Percentiles rank a stretch among this genome's conserved stretches.
These are phyloP conservation scores for Solanum hybrid DNA, from an alignment of 305 asterid genomes.

Conservation along the genomic window DNA sequence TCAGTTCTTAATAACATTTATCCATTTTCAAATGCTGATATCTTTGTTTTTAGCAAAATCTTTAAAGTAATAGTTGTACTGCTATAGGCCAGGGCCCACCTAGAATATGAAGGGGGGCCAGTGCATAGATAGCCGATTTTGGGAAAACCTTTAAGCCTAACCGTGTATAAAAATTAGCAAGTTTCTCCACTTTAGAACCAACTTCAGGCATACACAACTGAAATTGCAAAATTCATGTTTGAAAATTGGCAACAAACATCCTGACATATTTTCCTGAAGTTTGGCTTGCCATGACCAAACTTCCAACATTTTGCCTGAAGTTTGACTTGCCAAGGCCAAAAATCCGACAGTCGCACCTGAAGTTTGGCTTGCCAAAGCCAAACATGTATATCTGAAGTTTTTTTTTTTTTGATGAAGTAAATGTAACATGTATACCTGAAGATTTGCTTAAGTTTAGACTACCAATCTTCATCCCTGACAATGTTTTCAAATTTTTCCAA, in stretches of 20 bases:
- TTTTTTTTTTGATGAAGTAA: neutral
- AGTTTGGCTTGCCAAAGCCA: neutral
- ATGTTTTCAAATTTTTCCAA: neutral
- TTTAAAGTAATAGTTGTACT: neutral
- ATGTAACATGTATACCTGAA: neutral
- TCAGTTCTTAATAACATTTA: neutral
- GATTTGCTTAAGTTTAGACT: neutral
- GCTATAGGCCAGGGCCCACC: neutral
- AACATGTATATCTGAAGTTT: neutral
- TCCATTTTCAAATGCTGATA: neutral
- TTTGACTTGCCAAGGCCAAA: neutral
- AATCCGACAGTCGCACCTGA: neutral
- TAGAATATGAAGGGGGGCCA: neutral
- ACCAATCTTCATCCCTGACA: neutral
- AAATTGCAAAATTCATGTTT: neutral
- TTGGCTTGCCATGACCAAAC: neutral
- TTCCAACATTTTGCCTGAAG: neutral
- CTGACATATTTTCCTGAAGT: neutral
- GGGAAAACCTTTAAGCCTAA: neutral
- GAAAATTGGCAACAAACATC: neutral
- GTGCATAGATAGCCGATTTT: neutral
- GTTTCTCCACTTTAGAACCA: neutral
- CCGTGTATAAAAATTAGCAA: neutral
- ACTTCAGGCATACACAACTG: neutral
- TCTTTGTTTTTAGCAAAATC: neutral